These are phyloP conservation scores for Didymella glomerata DNA, from an alignment of 2,329 filamentous ascomycete genomes.

Conservation along the genomic window DNA sequence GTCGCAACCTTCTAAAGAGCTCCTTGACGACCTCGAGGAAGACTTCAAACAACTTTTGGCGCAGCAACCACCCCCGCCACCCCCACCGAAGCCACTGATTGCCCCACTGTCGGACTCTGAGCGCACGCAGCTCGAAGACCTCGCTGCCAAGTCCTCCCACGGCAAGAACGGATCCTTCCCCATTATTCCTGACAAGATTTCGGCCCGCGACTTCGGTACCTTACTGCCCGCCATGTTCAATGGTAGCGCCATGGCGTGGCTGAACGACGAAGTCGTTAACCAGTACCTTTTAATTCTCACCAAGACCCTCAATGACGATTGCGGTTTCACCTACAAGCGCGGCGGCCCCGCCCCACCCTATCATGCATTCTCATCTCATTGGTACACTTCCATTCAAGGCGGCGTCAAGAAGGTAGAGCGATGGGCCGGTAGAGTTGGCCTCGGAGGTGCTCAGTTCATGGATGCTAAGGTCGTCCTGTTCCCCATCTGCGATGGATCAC, in stretches of 20 bases:
- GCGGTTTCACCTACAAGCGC: slow-evolving; percentile 63
- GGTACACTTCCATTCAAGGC: slow-evolving; percentile 64
- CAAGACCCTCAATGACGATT: slow-evolving; percentile 64
- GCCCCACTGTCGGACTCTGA: slow-evolving; percentile 31
- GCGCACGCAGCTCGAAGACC: slow-evolving; percentile 21
- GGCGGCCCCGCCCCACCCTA: slow-evolving; percentile 67
- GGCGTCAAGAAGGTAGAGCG: slow-evolving; percentile 49
- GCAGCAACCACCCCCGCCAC: slow-evolving; percentile 17
- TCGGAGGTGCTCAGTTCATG: slow-evolving; percentile 63
- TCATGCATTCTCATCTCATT: slow-evolving; percentile 71
- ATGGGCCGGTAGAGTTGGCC: slow-evolving; percentile 55
- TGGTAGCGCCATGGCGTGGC: slow-evolving; percentile 65
- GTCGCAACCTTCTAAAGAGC: slow-evolving; percentile 31
- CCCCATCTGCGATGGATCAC: slow-evolving; percentile 69
- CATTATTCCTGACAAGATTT: slow-evolving; percentile 53
- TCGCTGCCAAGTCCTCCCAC: slow-evolving; percentile 25
- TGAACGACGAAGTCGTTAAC: slow-evolving; percentile 81
- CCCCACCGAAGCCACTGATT: slow-evolving; percentile 29
- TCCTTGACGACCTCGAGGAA: slow-evolving; percentile 31
- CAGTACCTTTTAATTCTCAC: slow-evolving; percentile 70
- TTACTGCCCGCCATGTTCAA: slow-evolving; percentile 54
- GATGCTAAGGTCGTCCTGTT: slow-evolving; percentile 73
- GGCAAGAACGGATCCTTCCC: slow-evolving; percentile 25
- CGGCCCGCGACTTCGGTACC: slow-evolving; percentile 68
- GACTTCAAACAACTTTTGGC: slow-evolving; percentile 27